These are phyloP conservation scores for Vitis hybrid DNA, from an alignment of 177 flowering plant genomes.

Conservation along the genomic window DNA sequence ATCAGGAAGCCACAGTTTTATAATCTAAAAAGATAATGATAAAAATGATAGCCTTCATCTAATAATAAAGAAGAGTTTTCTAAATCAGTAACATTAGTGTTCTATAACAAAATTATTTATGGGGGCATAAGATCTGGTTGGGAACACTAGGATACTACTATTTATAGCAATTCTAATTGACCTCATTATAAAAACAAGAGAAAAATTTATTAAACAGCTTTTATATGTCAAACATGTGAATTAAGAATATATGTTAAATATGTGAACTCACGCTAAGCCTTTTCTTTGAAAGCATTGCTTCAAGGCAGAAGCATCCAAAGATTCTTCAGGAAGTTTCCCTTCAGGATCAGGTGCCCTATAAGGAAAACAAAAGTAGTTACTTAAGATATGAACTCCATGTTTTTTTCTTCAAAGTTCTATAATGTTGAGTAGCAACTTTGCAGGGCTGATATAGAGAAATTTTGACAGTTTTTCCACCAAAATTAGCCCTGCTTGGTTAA, in stretches of 20 bases:
- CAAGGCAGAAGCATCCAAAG: conserved; percentile 71
- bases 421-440: background rate
- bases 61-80: too few species aligned
- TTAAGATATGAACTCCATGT: background rate
- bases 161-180: too few species aligned
- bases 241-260: background rate
- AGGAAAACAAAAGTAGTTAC: conserved; percentile 7
- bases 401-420: too few species aligned
- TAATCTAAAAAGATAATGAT: too few species aligned
- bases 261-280: conserved; percentile 84
- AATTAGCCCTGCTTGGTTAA: background rate
- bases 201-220: background rate
- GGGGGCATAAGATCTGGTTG: too few species aligned
- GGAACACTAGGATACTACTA: too few species aligned
- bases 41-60: too few species aligned
- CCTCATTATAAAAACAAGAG: too few species aligned
- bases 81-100: too few species aligned
- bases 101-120: too few species aligned
- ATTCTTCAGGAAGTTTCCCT: conserved; percentile 83
- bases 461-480: background rate
- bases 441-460: background rate
- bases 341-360: conserved; percentile 81
- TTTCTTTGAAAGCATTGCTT: conserved; percentile 73
- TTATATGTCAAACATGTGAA: background rate
- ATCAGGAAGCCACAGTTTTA: too few species aligned